Evolutionary conservation across 164 flowering plant genomes (phyloP), one percentile per base, ranked within the genome.

Genomic region (Stephania yunnanensis): DNA sequence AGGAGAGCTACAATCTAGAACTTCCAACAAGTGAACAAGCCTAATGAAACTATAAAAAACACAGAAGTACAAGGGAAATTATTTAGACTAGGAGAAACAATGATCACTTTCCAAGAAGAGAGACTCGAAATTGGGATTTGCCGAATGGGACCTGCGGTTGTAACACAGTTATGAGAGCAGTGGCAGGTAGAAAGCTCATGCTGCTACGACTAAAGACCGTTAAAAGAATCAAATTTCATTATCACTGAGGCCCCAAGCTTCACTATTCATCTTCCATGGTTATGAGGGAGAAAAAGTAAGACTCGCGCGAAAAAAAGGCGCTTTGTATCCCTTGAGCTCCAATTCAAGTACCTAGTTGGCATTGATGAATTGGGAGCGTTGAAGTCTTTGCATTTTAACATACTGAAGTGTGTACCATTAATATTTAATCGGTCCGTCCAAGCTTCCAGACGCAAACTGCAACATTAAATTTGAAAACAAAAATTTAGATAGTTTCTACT

Each of bases 391-490:
- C 20, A 9, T 12, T 66, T 42, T 53, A 20, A 31, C n/a, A 42
- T 5, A 58, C 52, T 10, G 53, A 31, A 42, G 63, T 48, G 9
- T 63, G 15, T 46, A 71, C 58, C 52, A 44, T 82, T 85, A 92
- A 74, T 95, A 95, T 78, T 58, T 87, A 50, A 95, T 95, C 12
- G 99, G 99, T 10, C 99, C 99, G 76, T 92, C 93, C 85, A 93
- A 83, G 84, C 87, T 95, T 78, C 99, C 99, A 25, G 96, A 86
- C n/a, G 97, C 99, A 87, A 95, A 95, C 96, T 95, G 95, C 71
- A 81, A 80, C 76, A 9, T 19, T 31, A 71, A 46, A 71, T 3
- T 77, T 10, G 20, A 53, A 15, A 44, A 7, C 7, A 48, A 11
- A 5, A 25, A 42, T 30, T 31, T 25, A 25, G 25, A 25, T 25